Evolutionary conservation across 495 filamentous ascomycete genomes (phyloP).

Genomic region (Elasticomyces elasticus): DNA sequence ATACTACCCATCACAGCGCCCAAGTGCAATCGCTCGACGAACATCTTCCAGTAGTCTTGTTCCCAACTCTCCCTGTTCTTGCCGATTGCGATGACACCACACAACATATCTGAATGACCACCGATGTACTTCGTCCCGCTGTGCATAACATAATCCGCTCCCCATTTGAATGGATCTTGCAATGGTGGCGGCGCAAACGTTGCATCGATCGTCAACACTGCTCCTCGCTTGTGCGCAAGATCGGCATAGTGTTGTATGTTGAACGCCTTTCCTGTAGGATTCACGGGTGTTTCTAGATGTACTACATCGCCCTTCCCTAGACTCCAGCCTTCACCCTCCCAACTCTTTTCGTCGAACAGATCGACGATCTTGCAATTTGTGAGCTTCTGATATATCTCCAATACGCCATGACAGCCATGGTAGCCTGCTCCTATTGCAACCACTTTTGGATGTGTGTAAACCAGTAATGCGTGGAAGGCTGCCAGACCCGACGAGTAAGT

Average conservation of each 20-base stretch:
- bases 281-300: constrained; percentile 85
- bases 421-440: constrained; percentile 77
- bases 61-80: constrained; percentile 46
- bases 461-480: constrained; percentile 73
- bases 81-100: constrained; percentile 64
- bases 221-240: constrained; percentile 61
- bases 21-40: constrained; percentile 57
- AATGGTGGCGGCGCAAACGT: constrained; percentile 90
- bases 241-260: constrained; percentile 58
- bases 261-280: constrained; percentile 73
- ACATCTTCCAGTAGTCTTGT: constrained; percentile 36
- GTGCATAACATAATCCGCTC: constrained; percentile 82
- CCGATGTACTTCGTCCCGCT: constrained; percentile 91
- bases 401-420: constrained; percentile 84
- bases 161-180: constrained; percentile 70
- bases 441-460: constrained; percentile 64
- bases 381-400: constrained; percentile 58
- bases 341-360: constrained; percentile 29
- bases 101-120: constrained; percentile 84
- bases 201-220: constrained; percentile 71
- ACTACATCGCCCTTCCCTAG: constrained; percentile 63
- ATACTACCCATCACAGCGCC: constrained; percentile 82
- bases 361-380: constrained; percentile 56
- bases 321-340: constrained; percentile 25
- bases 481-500: constrained; percentile 79